phyloP scores from a whole-genome alignment of 208 protist genomes.

The Crithidia acanthocephali region DNA sequence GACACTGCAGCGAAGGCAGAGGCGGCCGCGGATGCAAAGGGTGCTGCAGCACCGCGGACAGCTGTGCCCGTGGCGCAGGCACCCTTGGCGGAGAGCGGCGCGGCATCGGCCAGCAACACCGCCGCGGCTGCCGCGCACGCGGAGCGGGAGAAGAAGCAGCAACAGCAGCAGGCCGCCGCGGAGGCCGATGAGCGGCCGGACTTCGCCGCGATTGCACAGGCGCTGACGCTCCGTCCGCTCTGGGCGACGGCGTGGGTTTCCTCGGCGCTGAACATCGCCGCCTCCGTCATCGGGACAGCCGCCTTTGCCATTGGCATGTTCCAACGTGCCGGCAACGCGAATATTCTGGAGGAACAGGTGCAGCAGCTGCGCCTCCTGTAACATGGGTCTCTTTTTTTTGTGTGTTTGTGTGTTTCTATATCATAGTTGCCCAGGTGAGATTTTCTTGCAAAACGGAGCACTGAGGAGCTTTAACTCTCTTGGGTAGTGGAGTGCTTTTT shows the following conservation, averaged over 20 bases:
- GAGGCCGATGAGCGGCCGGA: conserved; percentile 12
- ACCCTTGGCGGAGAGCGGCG: not conserved
- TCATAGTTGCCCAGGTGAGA: too few relatives aligned
- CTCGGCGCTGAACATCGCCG: conserved; percentile 31
- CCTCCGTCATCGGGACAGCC: conserved; percentile 37
- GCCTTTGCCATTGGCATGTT: conserved; percentile 68
- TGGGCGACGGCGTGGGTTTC: conserved; percentile 38
- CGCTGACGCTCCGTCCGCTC: conserved; percentile 34
- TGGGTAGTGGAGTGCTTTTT: too few relatives aligned
- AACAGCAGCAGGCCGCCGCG: not conserved
- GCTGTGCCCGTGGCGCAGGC: not conserved
- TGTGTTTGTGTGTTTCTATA: not conserved
- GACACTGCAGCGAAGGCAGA: not conserved
- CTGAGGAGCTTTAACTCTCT: too few relatives aligned
- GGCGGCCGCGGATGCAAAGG: not conserved
- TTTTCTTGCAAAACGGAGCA: too few relatives aligned
- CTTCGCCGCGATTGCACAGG: conserved; percentile 38
- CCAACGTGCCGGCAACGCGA: conserved; percentile 73
- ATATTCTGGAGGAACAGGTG: conserved; percentile 69
- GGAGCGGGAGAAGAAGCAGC: not conserved
- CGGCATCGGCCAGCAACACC: not conserved
- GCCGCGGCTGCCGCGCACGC: not conserved
- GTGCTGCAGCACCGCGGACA: too few relatives aligned
- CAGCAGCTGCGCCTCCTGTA: conserved; percentile 26
- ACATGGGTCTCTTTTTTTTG: not conserved